A percentile compares a stretch with the other conserved stretches of the same genome.
These are phyloP conservation scores for Hypoxylon sp. DNA, from an alignment of 2,329 filamentous ascomycete species.

Conservation along the genomic window DNA sequence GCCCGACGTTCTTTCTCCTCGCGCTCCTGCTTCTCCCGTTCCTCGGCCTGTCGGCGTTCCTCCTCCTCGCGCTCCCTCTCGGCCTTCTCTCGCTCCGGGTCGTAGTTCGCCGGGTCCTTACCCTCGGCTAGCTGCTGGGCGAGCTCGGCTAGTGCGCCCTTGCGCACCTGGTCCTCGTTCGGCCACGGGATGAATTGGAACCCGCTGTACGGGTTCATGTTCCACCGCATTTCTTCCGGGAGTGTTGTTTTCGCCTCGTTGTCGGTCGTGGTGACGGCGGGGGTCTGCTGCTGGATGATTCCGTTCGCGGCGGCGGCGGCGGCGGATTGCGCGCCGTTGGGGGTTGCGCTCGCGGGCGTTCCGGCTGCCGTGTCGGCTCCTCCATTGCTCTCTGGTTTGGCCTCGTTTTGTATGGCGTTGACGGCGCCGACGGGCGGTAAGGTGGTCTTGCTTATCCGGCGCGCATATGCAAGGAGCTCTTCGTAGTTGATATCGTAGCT, in stretches of 20 bases:
- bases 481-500: constrained; percentile 71
- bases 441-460: constrained; percentile 81
- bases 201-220: constrained; percentile 64
- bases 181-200: constrained; percentile 82
- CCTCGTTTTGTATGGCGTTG: constrained; percentile 50
- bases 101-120: constrained; percentile 67
- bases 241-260: constrained; percentile 53
- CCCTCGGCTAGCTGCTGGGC: constrained; percentile 70
- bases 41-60: constrained; percentile 56
- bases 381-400: constrained; percentile 38
- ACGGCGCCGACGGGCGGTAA: constrained; percentile 69
- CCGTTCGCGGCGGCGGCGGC: constrained; percentile 1
- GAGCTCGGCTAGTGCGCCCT: constrained; percentile 71
- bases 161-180: constrained; percentile 71
- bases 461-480: constrained; percentile 79
- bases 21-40: constrained; percentile 53
- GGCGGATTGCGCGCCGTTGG: constrained; percentile 35
- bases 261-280: background rate
- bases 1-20: constrained; percentile 56
- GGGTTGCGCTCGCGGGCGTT: constrained; percentile 40
- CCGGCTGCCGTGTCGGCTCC: constrained; percentile 40
- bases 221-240: constrained; percentile 58
- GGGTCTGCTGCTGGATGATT: constrained; percentile 8
- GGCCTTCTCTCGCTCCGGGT: constrained; percentile 64
- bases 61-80: constrained; percentile 59